These are phyloP conservation scores for Avena sativa DNA, from an alignment of 176 grass and related monocot genomes.

Conservation along the genomic window DNA sequence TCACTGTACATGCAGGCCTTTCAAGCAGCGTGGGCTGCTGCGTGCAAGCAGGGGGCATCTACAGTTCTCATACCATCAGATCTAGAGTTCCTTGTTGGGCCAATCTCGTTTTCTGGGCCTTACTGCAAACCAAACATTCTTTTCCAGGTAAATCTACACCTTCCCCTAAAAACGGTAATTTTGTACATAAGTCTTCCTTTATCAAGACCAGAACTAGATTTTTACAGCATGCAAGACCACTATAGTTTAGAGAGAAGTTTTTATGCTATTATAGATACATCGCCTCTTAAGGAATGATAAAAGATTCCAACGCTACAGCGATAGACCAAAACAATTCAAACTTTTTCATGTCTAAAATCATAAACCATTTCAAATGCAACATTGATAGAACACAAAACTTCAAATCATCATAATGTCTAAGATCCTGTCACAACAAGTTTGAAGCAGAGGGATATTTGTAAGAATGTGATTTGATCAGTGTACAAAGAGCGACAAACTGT, in stretches of 20 bases:
- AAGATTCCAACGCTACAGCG: not conserved
- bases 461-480: constrained; percentile 13
- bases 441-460: not conserved
- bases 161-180: constrained; percentile 47
- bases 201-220: not conserved
- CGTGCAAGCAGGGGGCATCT: constrained; percentile 81
- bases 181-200: constrained; percentile 11
- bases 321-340: not conserved
- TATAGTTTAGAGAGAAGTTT: not conserved
- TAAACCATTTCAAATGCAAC: not conserved
- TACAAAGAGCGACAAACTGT: not conserved
- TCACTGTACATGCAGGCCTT: constrained; percentile 68
- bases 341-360: not conserved
- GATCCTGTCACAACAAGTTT: not conserved
- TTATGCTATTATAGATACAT: not conserved
- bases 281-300: not conserved
- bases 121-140: constrained; percentile 93
- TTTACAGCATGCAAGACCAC: not conserved
- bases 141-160: constrained; percentile 77
- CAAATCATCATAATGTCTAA: not conserved
- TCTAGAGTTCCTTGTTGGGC: constrained; percentile 86
- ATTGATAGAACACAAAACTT: constrained; percentile 2
- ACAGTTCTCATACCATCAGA: constrained; percentile 72
- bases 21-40: constrained; percentile 84
- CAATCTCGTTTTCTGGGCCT: constrained; percentile 93